Base-by-base conservation (phyloP, 2,329 filamentous ascomycete species). In the Penicillium occitanis region DNA sequence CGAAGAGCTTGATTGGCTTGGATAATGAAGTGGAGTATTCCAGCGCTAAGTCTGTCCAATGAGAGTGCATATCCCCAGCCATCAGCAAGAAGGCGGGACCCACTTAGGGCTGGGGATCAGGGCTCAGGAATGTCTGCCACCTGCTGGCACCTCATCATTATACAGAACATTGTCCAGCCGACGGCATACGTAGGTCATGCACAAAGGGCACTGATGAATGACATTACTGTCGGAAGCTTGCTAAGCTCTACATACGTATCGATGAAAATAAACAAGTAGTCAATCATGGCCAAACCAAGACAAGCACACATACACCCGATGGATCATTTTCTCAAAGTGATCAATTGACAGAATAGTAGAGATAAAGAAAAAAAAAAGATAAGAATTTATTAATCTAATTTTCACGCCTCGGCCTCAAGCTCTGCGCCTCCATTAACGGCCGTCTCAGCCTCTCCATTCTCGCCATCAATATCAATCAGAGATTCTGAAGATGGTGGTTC, bases 381-480 rank as follows among this genome's bases (percentile, higher is more conserved):
- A 30, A 48, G 33, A 51, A 37, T 50, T 19, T 33, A 65, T 61
- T 28, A 61, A 35, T 60, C 57, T 59, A 60, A 30, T 58, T 48
- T 50, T 65, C 44, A 65, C 44, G 53, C 63, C n/a, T 59, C 63
- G 44, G 42, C 28, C 8, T 50, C 74, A 51, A 71, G 70, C 67
- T 78, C 74, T 5, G 74, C 67, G 37, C 69, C 72, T 44, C 73
- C 76, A 58, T 78, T 80, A 8, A 65, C 63, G 7, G 73, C 74
- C 51, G 73, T 74, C 40, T 69, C 74, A 53, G 72, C 69, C 13
- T 70, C 73, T 33, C 73, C 73, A 51, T 72, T 72, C 48, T 77
- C 73, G 10, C 71, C 76, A 63, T 77, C 72, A 58, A 81, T 70
- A 69, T 82, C 78, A 67, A 82, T 80, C 68, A 83, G 70, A 65